Percentiles rank a stretch among this genome's conserved stretches.
These are phyloP conservation scores for Penicillium macrosclerotiorum DNA, from an alignment of 495 filamentous ascomycete genomes.

Conservation along the genomic window DNA sequence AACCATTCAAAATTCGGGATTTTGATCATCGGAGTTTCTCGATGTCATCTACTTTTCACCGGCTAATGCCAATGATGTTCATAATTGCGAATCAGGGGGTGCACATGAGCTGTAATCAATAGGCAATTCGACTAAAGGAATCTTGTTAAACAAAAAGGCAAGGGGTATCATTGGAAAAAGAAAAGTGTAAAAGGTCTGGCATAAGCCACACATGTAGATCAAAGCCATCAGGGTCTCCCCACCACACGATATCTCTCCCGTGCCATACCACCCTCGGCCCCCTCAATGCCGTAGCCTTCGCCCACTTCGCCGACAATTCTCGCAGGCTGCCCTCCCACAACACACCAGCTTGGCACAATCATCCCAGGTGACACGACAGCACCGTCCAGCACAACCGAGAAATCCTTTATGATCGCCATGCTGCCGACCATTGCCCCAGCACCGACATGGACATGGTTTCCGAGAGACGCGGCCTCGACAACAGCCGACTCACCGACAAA, in stretches of 20 bases:
- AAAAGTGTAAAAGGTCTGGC: slow-evolving; percentile 4
- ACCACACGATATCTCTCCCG: slow-evolving; percentile 48
- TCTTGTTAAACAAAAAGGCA: neutral
- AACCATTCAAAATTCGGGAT: too few relatives aligned
- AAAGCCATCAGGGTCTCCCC: slow-evolving; percentile 27
- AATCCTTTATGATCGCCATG: slow-evolving; percentile 89
- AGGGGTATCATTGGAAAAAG: slow-evolving; percentile 24
- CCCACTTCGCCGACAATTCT: slow-evolving; percentile 82
- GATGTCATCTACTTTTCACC: neutral
- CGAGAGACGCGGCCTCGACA: slow-evolving; percentile 74
- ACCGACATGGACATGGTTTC: slow-evolving; percentile 81
- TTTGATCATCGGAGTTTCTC: too few relatives aligned
- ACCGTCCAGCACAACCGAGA: slow-evolving; percentile 77
- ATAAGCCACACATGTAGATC: slow-evolving; percentile 11
- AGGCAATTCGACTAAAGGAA: neutral
- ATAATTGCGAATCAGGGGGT: too few relatives aligned
- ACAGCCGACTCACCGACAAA: slow-evolving; percentile 74
- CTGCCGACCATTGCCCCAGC: slow-evolving; percentile 70
- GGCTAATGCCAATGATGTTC: too few relatives aligned
- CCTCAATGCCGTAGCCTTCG: slow-evolving; percentile 68
- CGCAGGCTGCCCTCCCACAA: slow-evolving; percentile 80
- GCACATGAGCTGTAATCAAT: too few relatives aligned
- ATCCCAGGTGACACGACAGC: slow-evolving; percentile 80
- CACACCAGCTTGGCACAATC: slow-evolving; percentile 84
- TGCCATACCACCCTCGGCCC: slow-evolving; percentile 45